phyloP scores from a whole-genome alignment of 305 asterid species.

The Fraxinus greggii region DNA sequence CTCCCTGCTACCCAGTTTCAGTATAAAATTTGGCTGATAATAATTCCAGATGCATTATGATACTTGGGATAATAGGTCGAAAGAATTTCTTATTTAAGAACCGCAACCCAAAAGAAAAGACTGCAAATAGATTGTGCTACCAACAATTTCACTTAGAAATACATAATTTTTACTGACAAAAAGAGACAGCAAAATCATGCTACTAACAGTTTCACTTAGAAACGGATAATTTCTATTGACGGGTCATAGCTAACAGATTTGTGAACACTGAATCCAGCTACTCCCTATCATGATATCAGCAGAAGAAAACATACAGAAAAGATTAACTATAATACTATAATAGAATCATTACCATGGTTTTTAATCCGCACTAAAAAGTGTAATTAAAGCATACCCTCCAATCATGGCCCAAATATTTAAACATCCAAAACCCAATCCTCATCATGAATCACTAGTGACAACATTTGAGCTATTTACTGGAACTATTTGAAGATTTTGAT shows the following conservation, averaged over 20 bases:
- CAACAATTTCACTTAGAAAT: not conserved
- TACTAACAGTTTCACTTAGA: not conserved
- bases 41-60: not conserved
- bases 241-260: not conserved
- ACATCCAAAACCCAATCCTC: constrained; percentile 2
- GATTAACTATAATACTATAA: not conserved
- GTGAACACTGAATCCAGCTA: not conserved
- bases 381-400: not conserved
- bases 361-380: not conserved
- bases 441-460: not conserved
- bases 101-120: not conserved
- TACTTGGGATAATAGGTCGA: not conserved
- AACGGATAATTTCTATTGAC: not conserved
- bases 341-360: not conserved
- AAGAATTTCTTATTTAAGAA: not conserved
- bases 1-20: not conserved
- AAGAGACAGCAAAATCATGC: not conserved
- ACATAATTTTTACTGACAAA: not conserved
- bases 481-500: not conserved
- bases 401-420: not conserved
- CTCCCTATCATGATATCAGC: not conserved
- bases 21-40: not conserved
- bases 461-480: not conserved
- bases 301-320: not conserved
- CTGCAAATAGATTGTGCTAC: not conserved